phyloP scores from a whole-genome alignment of 2,329 filamentous ascomycete genomes.

The Beauveria brongniartii region DNA sequence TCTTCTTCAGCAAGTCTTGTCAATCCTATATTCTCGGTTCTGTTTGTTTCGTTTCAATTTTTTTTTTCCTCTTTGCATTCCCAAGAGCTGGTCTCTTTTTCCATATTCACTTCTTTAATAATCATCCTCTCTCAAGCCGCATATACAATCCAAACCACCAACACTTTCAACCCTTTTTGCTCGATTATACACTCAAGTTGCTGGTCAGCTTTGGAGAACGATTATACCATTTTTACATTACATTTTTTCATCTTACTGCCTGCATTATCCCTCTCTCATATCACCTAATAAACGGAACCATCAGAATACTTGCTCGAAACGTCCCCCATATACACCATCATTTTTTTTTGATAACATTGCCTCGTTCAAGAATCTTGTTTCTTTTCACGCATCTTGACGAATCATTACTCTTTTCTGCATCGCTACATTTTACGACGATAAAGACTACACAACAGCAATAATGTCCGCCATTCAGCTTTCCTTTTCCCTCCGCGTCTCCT shows the following conservation, averaged over 20 bases:
- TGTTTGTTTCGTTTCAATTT: conserved; percentile 24
- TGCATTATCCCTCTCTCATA: conserved; percentile 20
- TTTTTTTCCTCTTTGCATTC: conserved; percentile 31
- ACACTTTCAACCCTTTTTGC: conserved; percentile 11
- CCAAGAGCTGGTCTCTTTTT: conserved; percentile 47
- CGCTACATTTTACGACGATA: conserved; percentile 20
- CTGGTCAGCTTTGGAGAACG: conserved; percentile 32
- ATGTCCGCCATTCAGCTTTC: conserved; percentile 92
- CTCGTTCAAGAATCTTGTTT: conserved; percentile 2
- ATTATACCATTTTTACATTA: conserved; percentile 18
- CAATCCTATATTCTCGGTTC: conserved; percentile 32
- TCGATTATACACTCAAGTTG: conserved; percentile 24
- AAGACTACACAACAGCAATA: conserved; percentile 24
- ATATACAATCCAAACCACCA: neutral
- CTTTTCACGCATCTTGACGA: conserved; percentile 1
- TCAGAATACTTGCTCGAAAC: conserved; percentile 47
- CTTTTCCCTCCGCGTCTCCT: conserved; percentile 91
- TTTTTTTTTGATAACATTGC: neutral
- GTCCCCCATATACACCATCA: conserved; percentile 26
- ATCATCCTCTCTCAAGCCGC: conserved; percentile 22
- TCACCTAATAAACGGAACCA: conserved; percentile 39
- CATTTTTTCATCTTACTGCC: conserved; percentile 17
- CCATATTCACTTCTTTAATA: conserved; percentile 22
- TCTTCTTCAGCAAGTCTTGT: conserved; percentile 45
- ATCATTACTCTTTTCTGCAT: conserved; percentile 18